Conservation (phyloP, 2,329 filamentous ascomycete species). For the Huntiella moniliformis region DNA sequence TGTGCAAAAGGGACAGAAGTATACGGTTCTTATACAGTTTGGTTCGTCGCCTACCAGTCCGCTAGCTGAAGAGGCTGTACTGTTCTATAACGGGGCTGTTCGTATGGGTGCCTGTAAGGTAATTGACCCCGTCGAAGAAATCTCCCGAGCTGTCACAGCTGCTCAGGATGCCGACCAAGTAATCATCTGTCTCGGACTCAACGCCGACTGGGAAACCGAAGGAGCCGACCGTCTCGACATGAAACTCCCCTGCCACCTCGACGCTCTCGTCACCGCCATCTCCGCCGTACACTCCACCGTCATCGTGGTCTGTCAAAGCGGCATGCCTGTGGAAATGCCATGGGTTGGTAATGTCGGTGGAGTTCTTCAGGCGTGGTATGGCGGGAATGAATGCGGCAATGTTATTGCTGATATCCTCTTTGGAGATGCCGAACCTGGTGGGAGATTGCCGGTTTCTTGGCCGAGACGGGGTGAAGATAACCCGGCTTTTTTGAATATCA, state of each 20-base stretch:
- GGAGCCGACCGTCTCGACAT: constrained; percentile 62
- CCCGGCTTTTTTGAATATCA: constrained; percentile 58
- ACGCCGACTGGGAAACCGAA: constrained; percentile 67
- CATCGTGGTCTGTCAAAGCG: constrained; percentile 58
- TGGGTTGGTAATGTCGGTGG: constrained; percentile 35
- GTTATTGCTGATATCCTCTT: constrained; percentile 62
- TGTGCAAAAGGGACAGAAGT: constrained; percentile 39
- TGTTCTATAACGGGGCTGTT: constrained; percentile 40
- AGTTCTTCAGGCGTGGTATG: constrained; percentile 65
- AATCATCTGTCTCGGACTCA: constrained; percentile 58
- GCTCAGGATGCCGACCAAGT: constrained; percentile 59
- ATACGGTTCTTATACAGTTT: constrained; percentile 40
- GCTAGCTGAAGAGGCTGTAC: constrained; percentile 28
- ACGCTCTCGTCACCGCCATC: constrained; percentile 49
- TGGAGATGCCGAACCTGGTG: constrained; percentile 54
- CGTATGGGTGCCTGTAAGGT: constrained; percentile 42
- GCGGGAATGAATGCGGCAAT: constrained; percentile 72
- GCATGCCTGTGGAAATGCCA: constrained; percentile 55
- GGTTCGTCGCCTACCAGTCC: constrained; percentile 39
- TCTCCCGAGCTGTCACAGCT: constrained; percentile 45
- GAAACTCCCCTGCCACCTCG: constrained; percentile 53
- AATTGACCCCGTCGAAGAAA: constrained; percentile 37
- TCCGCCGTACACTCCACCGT: constrained; percentile 48
- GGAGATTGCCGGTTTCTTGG: constrained; percentile 57
- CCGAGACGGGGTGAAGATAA: constrained; percentile 47